Evolutionary conservation across 208 protist species (phyloP).

Genomic region (Trypanosoma rangeli): DNA sequence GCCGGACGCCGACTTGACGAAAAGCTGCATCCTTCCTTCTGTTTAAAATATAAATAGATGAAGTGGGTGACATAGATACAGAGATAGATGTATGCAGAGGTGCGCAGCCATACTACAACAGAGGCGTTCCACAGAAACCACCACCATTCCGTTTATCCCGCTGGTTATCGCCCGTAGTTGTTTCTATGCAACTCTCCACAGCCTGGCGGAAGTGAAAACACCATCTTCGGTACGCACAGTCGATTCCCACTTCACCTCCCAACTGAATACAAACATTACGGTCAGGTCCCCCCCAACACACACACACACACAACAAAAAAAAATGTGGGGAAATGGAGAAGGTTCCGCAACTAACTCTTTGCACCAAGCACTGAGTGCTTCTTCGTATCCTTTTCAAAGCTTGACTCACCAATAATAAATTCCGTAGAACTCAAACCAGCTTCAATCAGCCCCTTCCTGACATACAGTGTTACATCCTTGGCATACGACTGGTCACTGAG

Average conservation of each 20-base stretch:
- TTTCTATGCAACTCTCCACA: not conserved
- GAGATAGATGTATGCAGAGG: constrained; percentile 6
- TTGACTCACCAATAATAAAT: constrained; percentile 62
- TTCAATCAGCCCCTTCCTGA: constrained; percentile 51
- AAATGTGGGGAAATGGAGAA: not conserved
- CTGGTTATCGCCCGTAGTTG: not conserved
- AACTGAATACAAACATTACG: not conserved
- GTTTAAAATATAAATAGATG: not conserved
- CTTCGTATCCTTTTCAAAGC: constrained; percentile 55
- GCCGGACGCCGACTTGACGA: constrained; percentile 90
- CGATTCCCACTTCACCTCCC: not conserved
- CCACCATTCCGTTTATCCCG: not conserved
- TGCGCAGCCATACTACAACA: not conserved
- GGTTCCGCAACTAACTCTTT: constrained; percentile 3
- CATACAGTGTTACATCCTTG: constrained; percentile 43
- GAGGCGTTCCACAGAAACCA: not conserved
- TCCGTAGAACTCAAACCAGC: constrained; percentile 41
- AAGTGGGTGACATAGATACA: not conserved
- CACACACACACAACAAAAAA: constrained; percentile 1
- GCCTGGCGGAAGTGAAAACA: not conserved
- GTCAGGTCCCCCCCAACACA: not conserved
- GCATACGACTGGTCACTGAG: constrained; percentile 73
- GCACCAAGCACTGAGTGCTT: constrained; percentile 25
- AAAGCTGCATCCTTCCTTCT: constrained; percentile 91
- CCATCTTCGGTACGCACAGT: not conserved